phyloP scores from a whole-genome alignment of 2,329 filamentous ascomycete genomes.

The Colletotrichum navitas region DNA sequence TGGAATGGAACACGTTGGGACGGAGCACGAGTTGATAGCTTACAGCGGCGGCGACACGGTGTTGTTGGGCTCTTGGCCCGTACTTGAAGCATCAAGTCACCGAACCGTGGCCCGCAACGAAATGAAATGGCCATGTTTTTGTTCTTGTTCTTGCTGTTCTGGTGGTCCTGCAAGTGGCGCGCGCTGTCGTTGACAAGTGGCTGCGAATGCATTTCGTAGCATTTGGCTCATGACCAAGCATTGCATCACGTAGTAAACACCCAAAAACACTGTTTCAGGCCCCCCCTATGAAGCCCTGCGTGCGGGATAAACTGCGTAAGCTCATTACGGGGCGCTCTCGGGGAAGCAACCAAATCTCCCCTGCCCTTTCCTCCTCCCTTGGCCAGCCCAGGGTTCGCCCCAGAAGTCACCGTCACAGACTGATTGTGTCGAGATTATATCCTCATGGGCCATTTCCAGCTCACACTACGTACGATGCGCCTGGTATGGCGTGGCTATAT shows the following conservation, averaged over 20 bases:
- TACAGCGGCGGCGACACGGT: not conserved
- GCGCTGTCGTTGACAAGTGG: too few relatives aligned
- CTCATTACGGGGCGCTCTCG: not conserved
- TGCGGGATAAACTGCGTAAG: constrained; percentile 33
- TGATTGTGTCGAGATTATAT: constrained; percentile 40
- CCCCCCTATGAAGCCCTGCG: constrained; percentile 11
- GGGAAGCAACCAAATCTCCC: constrained; percentile 4
- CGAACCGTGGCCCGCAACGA: not conserved
- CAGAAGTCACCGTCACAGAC: constrained; percentile 33
- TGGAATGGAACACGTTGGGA: constrained; percentile 24
- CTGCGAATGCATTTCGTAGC: not conserved
- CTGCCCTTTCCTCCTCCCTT: not conserved
- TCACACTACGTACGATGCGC: not conserved
- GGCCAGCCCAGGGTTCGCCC: constrained; percentile 33
- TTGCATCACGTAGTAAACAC: constrained; percentile 2
- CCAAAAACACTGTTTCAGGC: constrained; percentile 36
- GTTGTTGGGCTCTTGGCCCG: not conserved
- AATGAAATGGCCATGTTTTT: not conserved
- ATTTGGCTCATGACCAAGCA: constrained; percentile 36
- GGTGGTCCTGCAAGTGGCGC: too few relatives aligned
- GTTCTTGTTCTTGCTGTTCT: not conserved
- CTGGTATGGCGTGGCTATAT: not conserved
- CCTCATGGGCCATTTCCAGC: constrained; percentile 21
- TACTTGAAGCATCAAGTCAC: not conserved
- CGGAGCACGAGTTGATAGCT: constrained; percentile 12